phyloP scores from a whole-genome alignment of 2,329 filamentous ascomycete species.

The Verticillium zaregamsianum region DNA sequence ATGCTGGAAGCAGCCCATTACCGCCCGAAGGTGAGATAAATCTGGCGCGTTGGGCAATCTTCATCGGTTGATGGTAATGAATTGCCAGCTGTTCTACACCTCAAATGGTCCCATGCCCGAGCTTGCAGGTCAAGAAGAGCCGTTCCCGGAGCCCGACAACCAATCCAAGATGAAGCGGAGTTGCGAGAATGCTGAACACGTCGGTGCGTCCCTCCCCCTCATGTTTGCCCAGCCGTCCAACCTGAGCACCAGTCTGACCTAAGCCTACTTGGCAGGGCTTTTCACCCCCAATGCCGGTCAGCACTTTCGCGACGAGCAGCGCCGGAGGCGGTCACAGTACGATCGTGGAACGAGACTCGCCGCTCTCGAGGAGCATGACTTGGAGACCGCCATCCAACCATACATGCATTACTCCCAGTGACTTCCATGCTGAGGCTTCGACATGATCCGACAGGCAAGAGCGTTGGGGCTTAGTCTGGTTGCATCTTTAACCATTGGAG shows the following conservation, averaged over 20 bases:
- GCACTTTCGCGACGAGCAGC: constrained; percentile 70
- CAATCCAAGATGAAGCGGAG: constrained; percentile 82
- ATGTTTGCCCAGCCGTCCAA: not conserved
- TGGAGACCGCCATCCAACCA: constrained; percentile 37
- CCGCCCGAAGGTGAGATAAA: constrained; percentile 67
- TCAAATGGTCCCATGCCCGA: constrained; percentile 42
- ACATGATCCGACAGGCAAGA: not conserved
- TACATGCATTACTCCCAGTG: constrained; percentile 13
- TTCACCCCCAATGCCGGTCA: constrained; percentile 77
- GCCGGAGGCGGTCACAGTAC: constrained; percentile 71
- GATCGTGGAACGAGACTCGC: constrained; percentile 76
- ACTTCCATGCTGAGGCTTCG: not conserved
- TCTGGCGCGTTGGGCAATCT: no score
- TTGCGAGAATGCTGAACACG: constrained; percentile 79
- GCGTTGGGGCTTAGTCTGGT: not conserved
- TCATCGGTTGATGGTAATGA: constrained; percentile 1
- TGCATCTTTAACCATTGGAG: not conserved
- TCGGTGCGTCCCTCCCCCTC: constrained; percentile 53
- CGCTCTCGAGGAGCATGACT: constrained; percentile 59
- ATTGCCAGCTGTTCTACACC: constrained; percentile 46
- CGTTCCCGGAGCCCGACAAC: constrained; percentile 78
- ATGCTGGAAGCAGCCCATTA: constrained; percentile 83
- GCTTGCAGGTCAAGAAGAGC: constrained; percentile 65
- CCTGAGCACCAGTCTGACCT: not conserved
- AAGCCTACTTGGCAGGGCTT: constrained; percentile 31